Evolutionary conservation across 2,329 filamentous ascomycete species (phyloP).

Genomic region (Rhynchosporium agropyri): DNA sequence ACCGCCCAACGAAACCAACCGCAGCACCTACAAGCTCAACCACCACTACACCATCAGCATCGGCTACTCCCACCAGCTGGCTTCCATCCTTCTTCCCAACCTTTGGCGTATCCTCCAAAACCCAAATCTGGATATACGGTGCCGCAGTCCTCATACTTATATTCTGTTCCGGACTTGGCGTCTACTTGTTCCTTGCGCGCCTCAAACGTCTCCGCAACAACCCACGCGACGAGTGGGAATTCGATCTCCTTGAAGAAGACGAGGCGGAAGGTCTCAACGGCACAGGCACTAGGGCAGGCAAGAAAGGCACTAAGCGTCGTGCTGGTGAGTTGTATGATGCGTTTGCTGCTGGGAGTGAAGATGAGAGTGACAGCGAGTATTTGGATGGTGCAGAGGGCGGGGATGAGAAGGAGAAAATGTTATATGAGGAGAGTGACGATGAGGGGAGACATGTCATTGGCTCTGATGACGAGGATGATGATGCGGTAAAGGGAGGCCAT

Average conservation of each 20-base stretch:
- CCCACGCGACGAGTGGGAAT: constrained; percentile 84
- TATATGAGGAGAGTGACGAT: constrained; percentile 43
- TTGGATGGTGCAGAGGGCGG: constrained; percentile 48
- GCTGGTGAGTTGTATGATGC: constrained; percentile 96
- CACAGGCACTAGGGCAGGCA: constrained; percentile 47
- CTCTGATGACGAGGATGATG: constrained; percentile 48
- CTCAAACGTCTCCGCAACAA: constrained; percentile 75
- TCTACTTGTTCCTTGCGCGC: constrained; percentile 80
- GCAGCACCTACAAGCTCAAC: constrained; percentile 35
- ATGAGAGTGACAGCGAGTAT: constrained; percentile 58
- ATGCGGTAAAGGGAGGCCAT: constrained; percentile 19
- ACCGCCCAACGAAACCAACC: constrained; percentile 57
- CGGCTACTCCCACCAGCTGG: constrained; percentile 50
- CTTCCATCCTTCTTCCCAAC: constrained; percentile 87
- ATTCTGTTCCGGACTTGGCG: constrained; percentile 80
- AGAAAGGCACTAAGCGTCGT: constrained; percentile 55
- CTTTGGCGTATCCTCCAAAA: constrained; percentile 84
- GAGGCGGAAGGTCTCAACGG: constrained; percentile 62
- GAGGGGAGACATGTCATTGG: constrained; percentile 55
- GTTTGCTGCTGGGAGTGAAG: constrained; percentile 87
- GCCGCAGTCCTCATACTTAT: constrained; percentile 79
- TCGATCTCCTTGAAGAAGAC: constrained; percentile 86
- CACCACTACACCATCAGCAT: constrained; percentile 39
- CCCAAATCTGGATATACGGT: constrained; percentile 92
- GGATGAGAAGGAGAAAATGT: constrained; percentile 40